These are phyloP conservation scores for Mycosphaerella sp. DNA, from an alignment of 2,329 filamentous ascomycete species.

Conservation along the genomic window DNA sequence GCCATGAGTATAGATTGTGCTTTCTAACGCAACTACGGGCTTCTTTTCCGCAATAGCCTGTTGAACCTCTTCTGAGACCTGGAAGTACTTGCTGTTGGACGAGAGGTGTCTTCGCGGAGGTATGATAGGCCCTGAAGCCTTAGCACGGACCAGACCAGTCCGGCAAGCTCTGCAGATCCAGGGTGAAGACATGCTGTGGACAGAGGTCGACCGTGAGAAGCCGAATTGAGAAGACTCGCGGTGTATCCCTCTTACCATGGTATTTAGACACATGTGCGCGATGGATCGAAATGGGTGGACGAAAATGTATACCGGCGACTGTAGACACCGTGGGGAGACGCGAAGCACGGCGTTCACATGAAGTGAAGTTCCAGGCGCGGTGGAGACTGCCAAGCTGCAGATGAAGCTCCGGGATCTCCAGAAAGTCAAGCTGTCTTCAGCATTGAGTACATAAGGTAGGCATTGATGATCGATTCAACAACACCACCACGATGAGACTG, in stretches of 20 bases:
- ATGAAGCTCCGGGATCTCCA: too few species aligned
- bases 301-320: too few species aligned
- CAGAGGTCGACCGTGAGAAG: not conserved
- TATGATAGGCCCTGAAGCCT: not conserved
- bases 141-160: not conserved
- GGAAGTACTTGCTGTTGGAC: constrained; percentile 42
- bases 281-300: not conserved
- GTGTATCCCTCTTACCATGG: not conserved
- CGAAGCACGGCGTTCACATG: not conserved
- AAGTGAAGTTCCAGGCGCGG: not conserved
- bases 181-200: constrained; percentile 2
- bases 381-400: not conserved
- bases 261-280: not conserved
- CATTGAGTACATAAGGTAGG: too few species aligned
- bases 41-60: constrained; percentile 67
- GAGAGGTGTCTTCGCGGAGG: constrained; percentile 7
- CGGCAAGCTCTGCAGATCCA: constrained; percentile 22
- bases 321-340: not conserved
- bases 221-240: not conserved
- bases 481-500: constrained; percentile 28
- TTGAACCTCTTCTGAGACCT: constrained; percentile 73
- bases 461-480: not conserved
- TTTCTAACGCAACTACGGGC: constrained; percentile 88
- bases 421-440: too few species aligned
- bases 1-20: constrained; percentile 92